phyloP scores from a whole-genome alignment of 371 early-diverging fungal species.

The Nosema muscidifuracis region DNA sequence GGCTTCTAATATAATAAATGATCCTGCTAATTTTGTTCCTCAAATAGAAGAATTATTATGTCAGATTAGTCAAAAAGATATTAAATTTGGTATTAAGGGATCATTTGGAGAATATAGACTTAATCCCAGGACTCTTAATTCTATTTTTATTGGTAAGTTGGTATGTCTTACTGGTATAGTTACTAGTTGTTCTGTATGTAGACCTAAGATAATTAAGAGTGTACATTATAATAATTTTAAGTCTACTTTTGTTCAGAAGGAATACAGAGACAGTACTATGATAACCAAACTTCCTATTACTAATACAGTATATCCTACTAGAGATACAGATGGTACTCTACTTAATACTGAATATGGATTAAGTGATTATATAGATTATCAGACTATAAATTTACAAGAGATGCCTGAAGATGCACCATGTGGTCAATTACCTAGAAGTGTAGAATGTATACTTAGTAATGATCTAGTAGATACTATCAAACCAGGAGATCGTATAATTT shows the following conservation, averaged over 20 bases:
- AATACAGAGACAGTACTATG: slow-evolving; percentile 77
- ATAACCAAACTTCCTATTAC: slow-evolving; percentile 67
- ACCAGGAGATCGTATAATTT: slow-evolving; percentile 91
- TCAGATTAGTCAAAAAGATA: neutral
- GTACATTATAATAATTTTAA: slow-evolving; percentile 84
- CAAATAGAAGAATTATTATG: slow-evolving; percentile 56
- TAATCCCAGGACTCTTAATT: slow-evolving; percentile 78
- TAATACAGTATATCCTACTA: slow-evolving; percentile 64
- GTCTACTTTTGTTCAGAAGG: slow-evolving; percentile 72
- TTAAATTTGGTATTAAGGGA: slow-evolving; percentile 72
- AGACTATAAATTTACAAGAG: slow-evolving; percentile 89
- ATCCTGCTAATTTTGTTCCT: slow-evolving; percentile 55
- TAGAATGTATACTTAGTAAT: slow-evolving; percentile 87
- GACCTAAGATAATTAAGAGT: slow-evolving; percentile 83
- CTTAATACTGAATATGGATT: slow-evolving; percentile 85
- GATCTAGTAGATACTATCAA: slow-evolving; percentile 90
- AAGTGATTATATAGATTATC: slow-evolving; percentile 83
- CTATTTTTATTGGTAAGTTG: slow-evolving; percentile 74
- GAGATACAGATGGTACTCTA: slow-evolving; percentile 78
- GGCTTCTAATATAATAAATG: slow-evolving; percentile 41
- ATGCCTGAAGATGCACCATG: slow-evolving; percentile 97
- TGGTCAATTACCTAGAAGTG: slow-evolving; percentile 86
- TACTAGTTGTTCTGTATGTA: slow-evolving; percentile 85
- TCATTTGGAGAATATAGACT: slow-evolving; percentile 80
- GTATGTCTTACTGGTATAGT: slow-evolving; percentile 96